phyloP scores from a whole-genome alignment of 2,329 filamentous ascomycete species.

The Trichophyton mentagrophytes region DNA sequence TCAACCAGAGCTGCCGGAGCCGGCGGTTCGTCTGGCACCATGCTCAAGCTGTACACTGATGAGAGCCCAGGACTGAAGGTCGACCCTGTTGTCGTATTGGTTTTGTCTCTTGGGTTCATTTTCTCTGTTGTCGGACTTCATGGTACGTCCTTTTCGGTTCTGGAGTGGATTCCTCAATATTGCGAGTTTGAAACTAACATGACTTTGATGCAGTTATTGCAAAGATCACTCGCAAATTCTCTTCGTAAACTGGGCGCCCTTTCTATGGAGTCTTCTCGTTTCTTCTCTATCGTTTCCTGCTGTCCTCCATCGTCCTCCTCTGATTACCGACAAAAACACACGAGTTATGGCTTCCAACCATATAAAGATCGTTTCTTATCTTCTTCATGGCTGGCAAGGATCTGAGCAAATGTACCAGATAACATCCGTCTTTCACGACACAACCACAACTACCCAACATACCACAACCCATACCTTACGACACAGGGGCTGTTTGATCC shows the following conservation, averaged over 20 bases:
- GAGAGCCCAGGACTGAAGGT: constrained; percentile 96
- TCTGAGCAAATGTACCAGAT: neutral
- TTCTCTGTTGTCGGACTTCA: constrained; percentile 96
- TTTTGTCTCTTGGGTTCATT: constrained; percentile 94
- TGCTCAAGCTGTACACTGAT: constrained; percentile 98
- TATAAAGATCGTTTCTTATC: neutral
- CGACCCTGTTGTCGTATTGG: constrained; percentile 92
- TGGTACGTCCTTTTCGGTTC: constrained; percentile 50
- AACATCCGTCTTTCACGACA: neutral
- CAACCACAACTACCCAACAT: neutral
- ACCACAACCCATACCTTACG: neutral
- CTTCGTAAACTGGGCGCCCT: constrained; percentile 20
- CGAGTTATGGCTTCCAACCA: neutral
- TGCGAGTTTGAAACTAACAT: neutral
- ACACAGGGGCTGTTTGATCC: neutral
- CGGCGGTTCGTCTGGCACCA: constrained; percentile 91
- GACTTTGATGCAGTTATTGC: constrained; percentile 58
- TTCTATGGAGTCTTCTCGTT: neutral
- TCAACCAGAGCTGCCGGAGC: constrained; percentile 89
- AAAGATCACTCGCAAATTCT: constrained; percentile 85
- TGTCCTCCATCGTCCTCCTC: neutral
- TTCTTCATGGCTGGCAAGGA: neutral
- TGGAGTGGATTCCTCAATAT: neutral
- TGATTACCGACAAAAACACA: neutral
- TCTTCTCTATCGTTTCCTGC: neutral